These are phyloP conservation scores for Coemansia sp. DNA, from an alignment of 192 early-diverging fungal genomes.

Conservation along the genomic window DNA sequence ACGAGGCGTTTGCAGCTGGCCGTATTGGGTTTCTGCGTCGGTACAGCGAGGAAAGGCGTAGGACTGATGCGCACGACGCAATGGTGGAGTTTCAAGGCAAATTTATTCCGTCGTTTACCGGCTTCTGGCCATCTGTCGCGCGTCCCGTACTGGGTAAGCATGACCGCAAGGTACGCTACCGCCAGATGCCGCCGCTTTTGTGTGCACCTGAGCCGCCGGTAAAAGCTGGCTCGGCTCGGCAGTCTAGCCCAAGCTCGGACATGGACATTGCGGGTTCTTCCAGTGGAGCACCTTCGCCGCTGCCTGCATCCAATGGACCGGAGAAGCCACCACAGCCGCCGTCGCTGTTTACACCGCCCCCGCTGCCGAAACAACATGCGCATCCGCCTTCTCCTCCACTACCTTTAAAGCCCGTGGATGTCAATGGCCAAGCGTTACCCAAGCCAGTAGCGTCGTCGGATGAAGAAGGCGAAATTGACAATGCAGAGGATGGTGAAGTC, in stretches of 20 bases:
- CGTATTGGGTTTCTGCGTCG: slow-evolving; percentile 43
- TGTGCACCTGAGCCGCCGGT: slow-evolving; percentile 7
- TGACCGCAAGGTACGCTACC: slow-evolving; percentile 28
- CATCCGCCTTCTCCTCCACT: not conserved
- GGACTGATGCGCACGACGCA: not conserved
- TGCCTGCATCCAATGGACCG: not conserved
- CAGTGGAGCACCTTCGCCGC: slow-evolving; percentile 2
- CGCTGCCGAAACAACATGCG: not conserved
- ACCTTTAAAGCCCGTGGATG: not conserved
- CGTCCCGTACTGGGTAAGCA: slow-evolving; percentile 33
- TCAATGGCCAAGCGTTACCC: not conserved
- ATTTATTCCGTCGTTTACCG: slow-evolving; percentile 43
- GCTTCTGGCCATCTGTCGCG: slow-evolving; percentile 42
- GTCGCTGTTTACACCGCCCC: not conserved
- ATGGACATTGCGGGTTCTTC: slow-evolving; percentile 44
- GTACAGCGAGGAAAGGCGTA: slow-evolving; percentile 29
- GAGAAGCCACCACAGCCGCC: not conserved
- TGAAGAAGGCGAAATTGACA: slow-evolving; percentile 49
- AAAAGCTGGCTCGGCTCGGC: not conserved
- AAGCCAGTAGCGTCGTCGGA: slow-evolving; percentile 10
- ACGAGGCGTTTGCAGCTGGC: slow-evolving; percentile 49
- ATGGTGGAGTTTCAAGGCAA: slow-evolving; percentile 24
- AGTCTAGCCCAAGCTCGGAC: slow-evolving; percentile 21
- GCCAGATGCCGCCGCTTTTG: slow-evolving; percentile 32
- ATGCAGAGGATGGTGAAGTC: slow-evolving; percentile 29